Percentiles rank a stretch among this genome's conserved stretches.
Conservation (phyloP, 2,329 filamentous ascomycete genomes). For the Aspergillus texensis region DNA sequence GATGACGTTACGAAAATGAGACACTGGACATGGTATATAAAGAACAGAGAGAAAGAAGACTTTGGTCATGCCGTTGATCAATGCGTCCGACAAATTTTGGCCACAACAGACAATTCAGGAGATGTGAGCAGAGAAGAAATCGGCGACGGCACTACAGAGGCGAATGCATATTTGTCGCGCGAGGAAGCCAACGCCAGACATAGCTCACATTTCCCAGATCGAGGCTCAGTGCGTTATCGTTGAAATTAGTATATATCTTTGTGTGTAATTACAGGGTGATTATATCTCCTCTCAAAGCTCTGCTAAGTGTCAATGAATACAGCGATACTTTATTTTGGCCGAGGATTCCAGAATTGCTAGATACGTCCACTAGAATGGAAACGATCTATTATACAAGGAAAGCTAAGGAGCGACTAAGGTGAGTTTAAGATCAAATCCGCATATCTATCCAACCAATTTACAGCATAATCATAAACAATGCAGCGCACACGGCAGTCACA, state of each 20-base stretch:
- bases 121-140: no score
- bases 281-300: not conserved
- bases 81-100: no score
- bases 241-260: no score
- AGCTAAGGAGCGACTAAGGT: not conserved
- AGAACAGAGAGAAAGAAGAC: no score
- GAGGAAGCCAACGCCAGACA: no score
- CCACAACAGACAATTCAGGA: fast-evolving
- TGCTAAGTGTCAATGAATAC: not conserved
- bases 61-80: no score
- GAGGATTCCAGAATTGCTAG: not conserved
- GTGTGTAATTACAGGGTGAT: no score
- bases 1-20: no score
- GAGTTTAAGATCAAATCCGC: not conserved
- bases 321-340: not conserved
- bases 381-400: conserved; percentile 4
- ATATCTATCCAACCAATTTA: conserved; percentile 27
- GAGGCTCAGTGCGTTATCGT: no score
- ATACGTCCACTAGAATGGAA: not conserved
- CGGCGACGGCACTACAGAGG: fast-evolving
- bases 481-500: conserved; percentile 46
- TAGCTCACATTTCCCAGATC: no score
- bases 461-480: conserved; percentile 51
- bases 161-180: fast-evolving
- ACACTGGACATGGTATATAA: no score